Percentiles rank a stretch among this genome's conserved stretches.
Conservation (phyloP, 768 basidiomycete species). For the Russula olivacea region DNA sequence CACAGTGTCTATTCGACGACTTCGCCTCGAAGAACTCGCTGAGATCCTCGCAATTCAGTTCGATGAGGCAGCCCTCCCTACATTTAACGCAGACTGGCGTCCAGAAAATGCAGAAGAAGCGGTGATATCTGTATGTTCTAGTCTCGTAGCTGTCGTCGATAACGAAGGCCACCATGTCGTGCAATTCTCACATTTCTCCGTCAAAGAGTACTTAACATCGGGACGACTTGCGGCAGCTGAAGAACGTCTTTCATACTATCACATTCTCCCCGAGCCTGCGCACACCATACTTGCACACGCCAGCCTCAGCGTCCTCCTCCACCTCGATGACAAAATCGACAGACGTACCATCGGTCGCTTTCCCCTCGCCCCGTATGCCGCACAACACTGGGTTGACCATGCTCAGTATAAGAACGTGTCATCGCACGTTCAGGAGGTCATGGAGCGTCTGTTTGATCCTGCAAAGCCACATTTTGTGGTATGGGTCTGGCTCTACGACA, state of each 20-base stretch:
- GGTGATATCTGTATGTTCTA: not conserved
- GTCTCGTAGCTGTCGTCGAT: not conserved
- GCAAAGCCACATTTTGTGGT: not conserved
- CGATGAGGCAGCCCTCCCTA: not conserved
- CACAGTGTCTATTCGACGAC: not conserved
- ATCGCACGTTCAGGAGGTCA: not conserved
- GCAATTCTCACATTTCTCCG: not conserved
- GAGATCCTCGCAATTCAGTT: not conserved
- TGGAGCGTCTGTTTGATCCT: not conserved
- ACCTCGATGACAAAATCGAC: not conserved
- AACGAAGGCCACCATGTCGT: not conserved
- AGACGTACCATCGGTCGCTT: not conserved
- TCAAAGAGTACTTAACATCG: not conserved
- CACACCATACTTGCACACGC: not conserved
- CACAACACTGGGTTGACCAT: conserved; percentile 7
- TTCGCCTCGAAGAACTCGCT: not conserved
- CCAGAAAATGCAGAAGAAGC: not conserved
- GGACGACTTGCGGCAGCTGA: not conserved
- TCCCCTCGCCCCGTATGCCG: not conserved
- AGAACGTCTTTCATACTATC: not conserved
- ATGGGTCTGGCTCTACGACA: conserved; percentile 13
- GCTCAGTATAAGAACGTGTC: not conserved
- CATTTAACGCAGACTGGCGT: not conserved
- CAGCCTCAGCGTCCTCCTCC: not conserved
- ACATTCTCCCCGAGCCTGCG: not conserved